Base-by-base conservation (phyloP, 2,329 filamentous ascomycete genomes). In the Phaeosphaeria sp. region DNA sequence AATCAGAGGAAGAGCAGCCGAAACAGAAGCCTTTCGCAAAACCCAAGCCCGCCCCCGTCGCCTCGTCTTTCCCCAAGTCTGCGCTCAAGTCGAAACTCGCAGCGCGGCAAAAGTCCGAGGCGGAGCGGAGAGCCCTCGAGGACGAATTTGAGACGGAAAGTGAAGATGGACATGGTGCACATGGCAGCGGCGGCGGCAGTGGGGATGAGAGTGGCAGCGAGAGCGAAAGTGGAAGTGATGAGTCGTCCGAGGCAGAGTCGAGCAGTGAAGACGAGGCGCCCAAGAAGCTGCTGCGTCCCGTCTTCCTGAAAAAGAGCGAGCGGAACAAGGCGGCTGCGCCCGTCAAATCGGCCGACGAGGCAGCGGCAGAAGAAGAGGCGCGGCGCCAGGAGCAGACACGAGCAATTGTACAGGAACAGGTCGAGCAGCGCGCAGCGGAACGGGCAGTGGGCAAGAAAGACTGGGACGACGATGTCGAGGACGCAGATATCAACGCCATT, bases 401-500 rank as follows among this genome's bases (percentile, higher is more conserved):
- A 74, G 88, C 86, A 55, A 81, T 98, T 10, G 87, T 99, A 15
- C 92, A 97, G 73, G 92, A 93, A 67, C 93, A 98, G 73, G 87
- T 98, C 44, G 89, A 90, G 69, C 91, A 91, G 65, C 90, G 94
- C 68, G 85, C 91, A 0, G 89, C 89, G 3, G 91, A 90, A 21
- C 87, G 89, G 54, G 88, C 88, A 0, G 87, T 88, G 0, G 89
- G 88, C 13, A 93, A 92, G 77, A 92, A 91, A 73, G 89, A 92
- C 70, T 97, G 93, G 93, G 93, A 97, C 68, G 84, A 86, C 54
- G 83, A 83, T 53, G 84, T 88, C 6, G 83, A 83, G 53, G 85
- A 88, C n/a, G 86, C 88, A 5, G 87, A 87, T 23, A 87, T 87
- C 56, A 87, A 88, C 33, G 90, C 91, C 48, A 89, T 98, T 20